Conservation (phyloP, 2,329 filamentous ascomycete species). For the Trichophyton schoenleinii region DNA sequence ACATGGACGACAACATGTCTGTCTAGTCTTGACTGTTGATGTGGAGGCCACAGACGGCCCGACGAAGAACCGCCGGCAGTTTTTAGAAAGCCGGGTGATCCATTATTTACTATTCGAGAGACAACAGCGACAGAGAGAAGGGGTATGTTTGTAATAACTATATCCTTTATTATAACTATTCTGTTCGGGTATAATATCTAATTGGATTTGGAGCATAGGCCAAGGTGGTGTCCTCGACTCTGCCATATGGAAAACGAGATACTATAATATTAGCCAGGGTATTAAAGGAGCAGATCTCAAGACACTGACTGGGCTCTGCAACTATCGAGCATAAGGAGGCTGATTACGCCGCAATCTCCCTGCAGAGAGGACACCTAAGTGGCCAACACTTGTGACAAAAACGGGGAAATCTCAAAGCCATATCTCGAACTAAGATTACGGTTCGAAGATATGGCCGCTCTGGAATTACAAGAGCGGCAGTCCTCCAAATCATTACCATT, state of each 20-base stretch:
- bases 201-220: not conserved
- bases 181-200: not conserved
- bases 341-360: constrained; percentile 1
- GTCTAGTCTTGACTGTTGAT: too few species aligned
- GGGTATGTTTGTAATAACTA: not conserved
- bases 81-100: not conserved
- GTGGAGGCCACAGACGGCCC: not conserved
- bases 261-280: not conserved
- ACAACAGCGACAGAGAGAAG: not conserved
- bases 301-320: not conserved
- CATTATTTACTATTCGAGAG: not conserved
- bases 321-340: constrained; percentile 4
- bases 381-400: constrained; percentile 5
- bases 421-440: not conserved
- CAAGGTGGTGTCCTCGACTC: not conserved
- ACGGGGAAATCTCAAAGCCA: not conserved
- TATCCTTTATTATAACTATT: not conserved
- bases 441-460: not conserved
- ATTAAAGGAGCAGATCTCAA: not conserved
- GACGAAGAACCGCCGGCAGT: not conserved
- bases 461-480: not conserved
- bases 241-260: not conserved
- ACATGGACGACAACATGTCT: too few species aligned
- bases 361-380: not conserved
- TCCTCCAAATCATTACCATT: not conserved